Base-by-base conservation (phyloP, 352 stramenopile species). In the Phytophthora chlamydospora region DNA sequence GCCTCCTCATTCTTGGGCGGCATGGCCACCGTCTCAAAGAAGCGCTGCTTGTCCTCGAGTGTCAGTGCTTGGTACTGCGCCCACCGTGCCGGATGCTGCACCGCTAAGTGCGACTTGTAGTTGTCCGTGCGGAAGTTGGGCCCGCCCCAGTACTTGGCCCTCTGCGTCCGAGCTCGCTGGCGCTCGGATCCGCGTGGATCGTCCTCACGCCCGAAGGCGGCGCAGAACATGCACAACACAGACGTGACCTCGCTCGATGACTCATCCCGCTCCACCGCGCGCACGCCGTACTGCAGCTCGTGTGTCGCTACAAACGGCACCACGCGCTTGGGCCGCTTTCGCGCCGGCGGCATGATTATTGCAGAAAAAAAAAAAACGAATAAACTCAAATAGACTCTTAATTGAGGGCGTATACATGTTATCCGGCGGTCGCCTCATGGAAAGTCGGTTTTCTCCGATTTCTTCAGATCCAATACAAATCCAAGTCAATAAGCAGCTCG, bases 171-270 rank as follows among this genome's bases (percentile, higher is more conserved):
- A 1, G 63, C 63, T 9, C 57, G 50, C 19, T 35, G 44, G 3
- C 63, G 58, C 6, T 6, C 17, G 14, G 49, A 17, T 10, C 32
- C 19, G 3, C 21, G 27, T 6, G 58, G 50, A 21, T 62, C 63
- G 14, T 55, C 50, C 44, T 71, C 63, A 2, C 63, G 57, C 4
- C 63, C 63, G 57, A 71, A 71, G 27, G 57, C 49, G 46, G 63
- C 57, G 44, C 63, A 71, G 50, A 71, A 71, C 63, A 71, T 60
- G 35, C 63, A 71, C 33, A 56, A 33, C 32, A 71, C 63, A 4
- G 41, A 62, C 5, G 11, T 42, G 14, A 42, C 58, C 1, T 41
- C 38, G 10, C 35, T 21, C 5, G 50, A 46, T 6, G 8, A 19
- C 1, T 29, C 14, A 13, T 45, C 33, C 27, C 57, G 63, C 33